These are phyloP conservation scores for Phragmites australis DNA, from an alignment of 176 grass and related monocot species.

Conservation along the genomic window DNA sequence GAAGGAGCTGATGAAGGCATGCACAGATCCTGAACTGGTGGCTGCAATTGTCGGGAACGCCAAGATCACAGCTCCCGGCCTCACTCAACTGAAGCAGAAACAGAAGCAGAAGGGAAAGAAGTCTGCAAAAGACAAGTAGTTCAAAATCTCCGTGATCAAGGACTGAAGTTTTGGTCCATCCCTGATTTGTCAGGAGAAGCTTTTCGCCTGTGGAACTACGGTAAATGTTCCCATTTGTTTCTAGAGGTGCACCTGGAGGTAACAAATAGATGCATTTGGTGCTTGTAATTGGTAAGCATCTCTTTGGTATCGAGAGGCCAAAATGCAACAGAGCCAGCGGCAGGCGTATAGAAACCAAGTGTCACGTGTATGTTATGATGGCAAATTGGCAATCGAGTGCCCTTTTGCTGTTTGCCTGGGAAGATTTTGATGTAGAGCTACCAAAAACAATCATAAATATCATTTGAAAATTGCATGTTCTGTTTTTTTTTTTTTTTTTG, in stretches of 20 bases:
- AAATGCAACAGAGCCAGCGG: not conserved
- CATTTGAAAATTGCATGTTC: not conserved
- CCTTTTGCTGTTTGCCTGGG: not conserved
- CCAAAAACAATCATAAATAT: not conserved
- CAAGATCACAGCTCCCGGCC: conserved; percentile 86
- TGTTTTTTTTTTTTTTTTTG: not conserved
- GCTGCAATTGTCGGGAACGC: conserved; percentile 81
- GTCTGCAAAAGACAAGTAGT: conserved; percentile 48
- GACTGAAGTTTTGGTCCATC: conserved; percentile 7
- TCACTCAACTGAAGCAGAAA: conserved; percentile 84
- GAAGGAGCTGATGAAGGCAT: conserved; percentile 93
- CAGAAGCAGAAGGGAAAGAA: conserved; percentile 83
- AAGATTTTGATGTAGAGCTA: not conserved
- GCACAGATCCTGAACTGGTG: conserved; percentile 93
- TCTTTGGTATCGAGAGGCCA: conserved; percentile 8
- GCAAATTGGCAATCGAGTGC: not conserved
- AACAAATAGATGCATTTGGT: not conserved
- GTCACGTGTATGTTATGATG: not conserved
- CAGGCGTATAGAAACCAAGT: not conserved
- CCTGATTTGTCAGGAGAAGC: not conserved
- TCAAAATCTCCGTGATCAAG: not conserved
- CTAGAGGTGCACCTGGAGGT: not conserved
- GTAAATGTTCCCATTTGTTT: conserved; percentile 21
- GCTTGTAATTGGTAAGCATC: conserved; percentile 15
- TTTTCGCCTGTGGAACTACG: not conserved